A percentile compares a stretch with the other conserved stretches of the same genome.
These are phyloP conservation scores for Neoarthrinium moseri DNA, from an alignment of 2,329 filamentous ascomycete genomes.

Conservation along the genomic window DNA sequence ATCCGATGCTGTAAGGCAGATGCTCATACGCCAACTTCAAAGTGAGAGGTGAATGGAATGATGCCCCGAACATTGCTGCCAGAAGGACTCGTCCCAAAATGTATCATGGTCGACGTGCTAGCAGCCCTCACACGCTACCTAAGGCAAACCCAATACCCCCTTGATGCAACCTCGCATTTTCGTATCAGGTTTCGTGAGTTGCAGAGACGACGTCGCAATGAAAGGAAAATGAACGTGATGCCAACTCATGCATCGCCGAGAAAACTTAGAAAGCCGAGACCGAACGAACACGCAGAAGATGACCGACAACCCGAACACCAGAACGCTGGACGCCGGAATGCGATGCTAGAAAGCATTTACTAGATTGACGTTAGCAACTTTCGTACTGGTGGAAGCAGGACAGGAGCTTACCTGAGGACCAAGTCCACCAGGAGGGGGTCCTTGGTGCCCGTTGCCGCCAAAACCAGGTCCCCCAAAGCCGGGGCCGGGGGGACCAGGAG, in stretches of 20 bases:
- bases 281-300: constrained; percentile 4
- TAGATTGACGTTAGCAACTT: not conserved
- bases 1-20: too few relatives aligned
- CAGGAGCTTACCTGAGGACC: constrained; percentile 27
- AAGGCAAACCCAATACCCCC: too few relatives aligned
- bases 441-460: constrained; percentile 22
- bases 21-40: too few relatives aligned
- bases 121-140: too few relatives aligned
- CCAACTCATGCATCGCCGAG: constrained; percentile 1
- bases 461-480: constrained; percentile 24
- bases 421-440: constrained; percentile 27
- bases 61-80: too few relatives aligned
- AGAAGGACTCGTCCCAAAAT: too few relatives aligned
- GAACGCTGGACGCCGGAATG: constrained; percentile 30
- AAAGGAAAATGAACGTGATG: constrained; percentile 6
- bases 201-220: not conserved
- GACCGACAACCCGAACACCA: constrained; percentile 13
- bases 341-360: constrained; percentile 15
- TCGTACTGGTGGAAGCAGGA: not conserved
- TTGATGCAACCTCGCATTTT: too few relatives aligned
- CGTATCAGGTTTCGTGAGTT: too few relatives aligned
- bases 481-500: constrained; percentile 22
- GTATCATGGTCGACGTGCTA: too few relatives aligned
- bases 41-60: too few relatives aligned
- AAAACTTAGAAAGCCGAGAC: constrained; percentile 9